A percentile compares a stretch with the other conserved stretches of the same genome.
phyloP scores from a whole-genome alignment of 75 land plant species.

The Chamaecyparis obtusa region DNA sequence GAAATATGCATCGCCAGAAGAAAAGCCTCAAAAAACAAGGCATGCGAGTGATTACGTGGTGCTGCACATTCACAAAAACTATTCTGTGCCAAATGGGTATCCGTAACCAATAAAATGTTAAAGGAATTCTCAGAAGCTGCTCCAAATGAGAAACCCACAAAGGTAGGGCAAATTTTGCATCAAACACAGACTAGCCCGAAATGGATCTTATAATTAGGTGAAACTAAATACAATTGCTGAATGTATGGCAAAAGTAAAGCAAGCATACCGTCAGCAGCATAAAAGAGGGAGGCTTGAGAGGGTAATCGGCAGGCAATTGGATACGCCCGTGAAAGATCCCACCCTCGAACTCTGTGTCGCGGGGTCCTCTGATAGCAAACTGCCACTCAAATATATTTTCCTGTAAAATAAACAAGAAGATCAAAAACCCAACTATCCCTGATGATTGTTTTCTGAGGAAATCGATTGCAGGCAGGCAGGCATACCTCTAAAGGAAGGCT shows the following conservation, averaged over 20 bases:
- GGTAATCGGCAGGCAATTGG: conserved; percentile 93
- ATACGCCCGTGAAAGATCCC: conserved; percentile 96
- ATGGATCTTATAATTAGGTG: background rate
- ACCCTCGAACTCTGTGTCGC: conserved; percentile 90
- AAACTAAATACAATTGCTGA: background rate
- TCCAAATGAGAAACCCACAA: background rate
- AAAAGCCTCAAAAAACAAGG: background rate
- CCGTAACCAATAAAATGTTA: background rate
- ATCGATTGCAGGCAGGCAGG: background rate
- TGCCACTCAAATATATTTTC: conserved; percentile 99
- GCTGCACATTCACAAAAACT: background rate
- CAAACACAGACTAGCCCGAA: background rate
- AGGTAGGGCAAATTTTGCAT: background rate
- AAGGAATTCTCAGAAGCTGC: background rate
- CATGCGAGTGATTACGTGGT: background rate
- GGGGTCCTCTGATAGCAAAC: conserved; percentile 90
- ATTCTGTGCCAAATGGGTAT: background rate
- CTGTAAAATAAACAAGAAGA: conserved; percentile 29
- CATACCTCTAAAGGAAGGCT: conserved; percentile 92
- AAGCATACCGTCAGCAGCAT: conserved; percentile 76
- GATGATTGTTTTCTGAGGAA: background rate
- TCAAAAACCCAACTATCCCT: background rate
- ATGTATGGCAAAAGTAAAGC: background rate
- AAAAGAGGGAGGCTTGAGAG: conserved; percentile 93
- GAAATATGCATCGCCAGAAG: background rate